A percentile compares a stretch with the other conserved stretches of the same genome.
phyloP scores from a whole-genome alignment of 2,329 filamentous ascomycete genomes.

The Escovopsis sp. region DNA sequence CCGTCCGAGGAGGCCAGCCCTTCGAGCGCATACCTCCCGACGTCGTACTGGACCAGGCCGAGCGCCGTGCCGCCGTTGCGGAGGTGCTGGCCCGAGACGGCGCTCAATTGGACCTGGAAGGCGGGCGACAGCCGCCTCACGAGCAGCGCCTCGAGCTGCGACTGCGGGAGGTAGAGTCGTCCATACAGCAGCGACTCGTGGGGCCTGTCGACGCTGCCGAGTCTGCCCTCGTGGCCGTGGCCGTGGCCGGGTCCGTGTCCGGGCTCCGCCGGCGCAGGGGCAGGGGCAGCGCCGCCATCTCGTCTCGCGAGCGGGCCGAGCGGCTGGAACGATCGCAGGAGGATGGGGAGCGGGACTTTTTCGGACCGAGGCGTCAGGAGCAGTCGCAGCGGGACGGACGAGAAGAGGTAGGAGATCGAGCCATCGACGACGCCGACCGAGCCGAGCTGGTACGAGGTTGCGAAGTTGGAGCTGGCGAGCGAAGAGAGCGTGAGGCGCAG shows the following conservation, averaged over 20 bases:
- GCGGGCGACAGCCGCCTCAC: slow-evolving; percentile 64
- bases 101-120: slow-evolving; percentile 66
- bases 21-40: slow-evolving; percentile 76
- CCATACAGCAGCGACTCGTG: slow-evolving; percentile 55
- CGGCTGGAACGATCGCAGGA: slow-evolving; percentile 73
- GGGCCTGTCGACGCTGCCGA: slow-evolving; percentile 13
- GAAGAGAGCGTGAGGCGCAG: slow-evolving; percentile 80
- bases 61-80: slow-evolving; percentile 64
- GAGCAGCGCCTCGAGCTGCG: slow-evolving; percentile 74
- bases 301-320: slow-evolving; percentile 43
- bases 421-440: slow-evolving; percentile 87
- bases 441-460: slow-evolving; percentile 83
- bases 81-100: slow-evolving; percentile 57
- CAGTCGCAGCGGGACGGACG: slow-evolving; percentile 60
- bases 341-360: slow-evolving; percentile 57
- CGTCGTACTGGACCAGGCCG: slow-evolving; percentile 64
- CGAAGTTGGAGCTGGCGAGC: slow-evolving; percentile 82
- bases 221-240: too few relatives aligned
- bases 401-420: slow-evolving; percentile 94
- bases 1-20: slow-evolving; percentile 88
- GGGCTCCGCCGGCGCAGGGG: slow-evolving; percentile 7
- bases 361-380: slow-evolving; percentile 54
- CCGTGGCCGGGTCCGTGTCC: neutral
- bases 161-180: slow-evolving; percentile 68
- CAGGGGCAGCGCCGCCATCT: neutral